Evolutionary conservation across 2,329 filamentous ascomycete species (phyloP).

Genomic region (Exophiala lecanii-corni): DNA sequence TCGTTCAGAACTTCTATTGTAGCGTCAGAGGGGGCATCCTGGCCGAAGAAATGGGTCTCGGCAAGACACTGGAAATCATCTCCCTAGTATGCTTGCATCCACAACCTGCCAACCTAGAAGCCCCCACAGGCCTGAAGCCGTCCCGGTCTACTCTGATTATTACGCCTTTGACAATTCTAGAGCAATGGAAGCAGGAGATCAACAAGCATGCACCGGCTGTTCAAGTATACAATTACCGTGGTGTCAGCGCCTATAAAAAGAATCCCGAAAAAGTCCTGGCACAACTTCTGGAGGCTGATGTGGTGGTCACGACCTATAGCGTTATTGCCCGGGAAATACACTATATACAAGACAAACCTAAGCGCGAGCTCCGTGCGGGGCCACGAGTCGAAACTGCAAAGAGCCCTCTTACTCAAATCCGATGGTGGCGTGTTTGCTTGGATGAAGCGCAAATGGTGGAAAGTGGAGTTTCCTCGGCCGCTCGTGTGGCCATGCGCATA

Average conservation of each 20-base stretch:
- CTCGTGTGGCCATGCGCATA: conserved; percentile 71
- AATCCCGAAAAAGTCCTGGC: conserved; percentile 38
- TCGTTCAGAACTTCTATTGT: conserved; percentile 30
- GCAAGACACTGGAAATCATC: conserved; percentile 48
- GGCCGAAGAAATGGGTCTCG: conserved; percentile 49
- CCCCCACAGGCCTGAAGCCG: conserved; percentile 28
- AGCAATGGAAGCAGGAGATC: conserved; percentile 62
- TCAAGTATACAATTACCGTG: conserved; percentile 53
- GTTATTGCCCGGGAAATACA: conserved; percentile 77
- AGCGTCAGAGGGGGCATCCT: conserved; percentile 42
- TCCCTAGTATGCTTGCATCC: conserved; percentile 41
- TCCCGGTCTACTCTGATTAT: conserved; percentile 60
- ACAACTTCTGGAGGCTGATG: conserved; percentile 47
- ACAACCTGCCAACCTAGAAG: conserved; percentile 17
- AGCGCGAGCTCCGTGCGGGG: conserved; percentile 61
- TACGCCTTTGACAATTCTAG: conserved; percentile 56
- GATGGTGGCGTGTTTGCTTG: conserved; percentile 78
- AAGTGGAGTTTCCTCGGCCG: conserved; percentile 77
- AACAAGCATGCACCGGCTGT: conserved; percentile 52
- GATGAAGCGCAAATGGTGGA: conserved; percentile 85
- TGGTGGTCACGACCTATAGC: conserved; percentile 60
- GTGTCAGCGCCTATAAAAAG: conserved; percentile 40
- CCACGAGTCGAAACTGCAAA: conserved; percentile 62
- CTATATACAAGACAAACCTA: conserved; percentile 65
- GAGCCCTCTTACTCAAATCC: conserved; percentile 74